A percentile compares a stretch with the other conserved stretches of the same genome.
phyloP scores from a whole-genome alignment of 805 yeast genomes.

The Candida sphagnicola region DNA sequence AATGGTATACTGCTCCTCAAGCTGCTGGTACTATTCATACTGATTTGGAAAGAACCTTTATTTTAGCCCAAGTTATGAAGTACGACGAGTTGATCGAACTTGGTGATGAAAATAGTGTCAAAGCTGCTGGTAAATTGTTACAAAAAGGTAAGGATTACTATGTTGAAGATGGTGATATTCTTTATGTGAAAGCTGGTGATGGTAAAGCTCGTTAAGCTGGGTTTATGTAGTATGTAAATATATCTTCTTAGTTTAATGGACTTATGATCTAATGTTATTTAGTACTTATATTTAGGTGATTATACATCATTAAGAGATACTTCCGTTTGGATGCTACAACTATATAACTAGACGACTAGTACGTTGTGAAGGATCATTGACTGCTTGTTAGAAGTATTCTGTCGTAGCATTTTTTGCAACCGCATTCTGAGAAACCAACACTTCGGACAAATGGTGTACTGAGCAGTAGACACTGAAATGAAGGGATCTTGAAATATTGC shows the following conservation, averaged over 20 bases:
- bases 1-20: conserved; percentile 92
- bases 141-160: conserved; percentile 93
- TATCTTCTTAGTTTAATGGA: neutral
- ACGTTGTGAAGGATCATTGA: too few species aligned
- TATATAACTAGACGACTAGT: too few species aligned
- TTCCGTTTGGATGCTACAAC: too few species aligned
- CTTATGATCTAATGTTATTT: neutral
- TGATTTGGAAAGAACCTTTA: conserved; percentile 91
- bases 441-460: too few species aligned
- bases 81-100: conserved; percentile 71
- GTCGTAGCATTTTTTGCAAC: neutral
- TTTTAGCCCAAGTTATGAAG: conserved; percentile 89
- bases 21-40: conserved; percentile 98
- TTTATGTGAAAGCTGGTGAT: conserved; percentile 91
- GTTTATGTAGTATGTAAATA: conserved; percentile 1
- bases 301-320: too few species aligned
- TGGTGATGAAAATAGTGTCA: conserved; percentile 74
- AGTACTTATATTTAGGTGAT: too few species aligned
- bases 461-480: too few species aligned
- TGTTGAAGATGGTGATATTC: conserved; percentile 92
- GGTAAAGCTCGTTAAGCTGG: conserved; percentile 60
- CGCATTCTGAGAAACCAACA: neutral
- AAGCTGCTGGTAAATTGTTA: conserved; percentile 82
- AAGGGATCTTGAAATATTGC: too few species aligned
- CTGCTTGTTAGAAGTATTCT: too few species aligned